Conservation (phyloP, 345 rosid genomes). For the Camelina laxa region DNA sequence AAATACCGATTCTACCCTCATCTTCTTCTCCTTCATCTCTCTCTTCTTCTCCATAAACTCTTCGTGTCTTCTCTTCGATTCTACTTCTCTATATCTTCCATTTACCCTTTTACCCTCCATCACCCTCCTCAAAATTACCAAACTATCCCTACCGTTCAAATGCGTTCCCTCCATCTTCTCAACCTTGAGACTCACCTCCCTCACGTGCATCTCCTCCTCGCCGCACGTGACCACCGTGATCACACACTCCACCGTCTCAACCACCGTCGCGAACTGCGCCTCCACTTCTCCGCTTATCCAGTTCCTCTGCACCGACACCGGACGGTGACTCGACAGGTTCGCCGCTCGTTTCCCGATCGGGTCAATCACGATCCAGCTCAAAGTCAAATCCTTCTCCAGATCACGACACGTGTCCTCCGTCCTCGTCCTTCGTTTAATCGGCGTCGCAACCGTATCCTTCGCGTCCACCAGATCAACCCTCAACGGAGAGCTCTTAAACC, state of each 20-base stretch:
- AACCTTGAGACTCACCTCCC: slow-evolving; percentile 66
- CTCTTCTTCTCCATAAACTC: slow-evolving; percentile 57
- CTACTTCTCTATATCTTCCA: slow-evolving; percentile 38
- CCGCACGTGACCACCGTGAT: slow-evolving; percentile 64
- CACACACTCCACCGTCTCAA: slow-evolving; percentile 48
- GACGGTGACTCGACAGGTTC: slow-evolving; percentile 66
- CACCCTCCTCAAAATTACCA: slow-evolving; percentile 51
- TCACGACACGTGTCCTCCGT: slow-evolving; percentile 48
- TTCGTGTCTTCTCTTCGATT: slow-evolving; percentile 46
- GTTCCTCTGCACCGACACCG: slow-evolving; percentile 71
- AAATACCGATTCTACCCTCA: slow-evolving; percentile 54
- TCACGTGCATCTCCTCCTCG: slow-evolving; percentile 68
- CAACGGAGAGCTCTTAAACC: slow-evolving; percentile 80
- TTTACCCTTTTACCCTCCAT: slow-evolving; percentile 61
- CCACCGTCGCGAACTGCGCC: slow-evolving; percentile 53
- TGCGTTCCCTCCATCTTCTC: slow-evolving; percentile 76
- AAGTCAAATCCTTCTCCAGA: slow-evolving; percentile 49
- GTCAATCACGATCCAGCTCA: slow-evolving; percentile 83
- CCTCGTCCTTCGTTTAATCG: slow-evolving; percentile 44
- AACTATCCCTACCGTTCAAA: slow-evolving; percentile 67
- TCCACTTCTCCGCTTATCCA: slow-evolving; percentile 81
- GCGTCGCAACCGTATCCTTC: slow-evolving; percentile 64
- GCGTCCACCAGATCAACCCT: slow-evolving; percentile 68
- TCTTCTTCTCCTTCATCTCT: slow-evolving; percentile 55
- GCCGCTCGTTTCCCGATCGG: slow-evolving; percentile 56